These are phyloP conservation scores for Mycosphaerelloides madeirae DNA, from an alignment of 2,329 filamentous ascomycete species.

Conservation along the genomic window DNA sequence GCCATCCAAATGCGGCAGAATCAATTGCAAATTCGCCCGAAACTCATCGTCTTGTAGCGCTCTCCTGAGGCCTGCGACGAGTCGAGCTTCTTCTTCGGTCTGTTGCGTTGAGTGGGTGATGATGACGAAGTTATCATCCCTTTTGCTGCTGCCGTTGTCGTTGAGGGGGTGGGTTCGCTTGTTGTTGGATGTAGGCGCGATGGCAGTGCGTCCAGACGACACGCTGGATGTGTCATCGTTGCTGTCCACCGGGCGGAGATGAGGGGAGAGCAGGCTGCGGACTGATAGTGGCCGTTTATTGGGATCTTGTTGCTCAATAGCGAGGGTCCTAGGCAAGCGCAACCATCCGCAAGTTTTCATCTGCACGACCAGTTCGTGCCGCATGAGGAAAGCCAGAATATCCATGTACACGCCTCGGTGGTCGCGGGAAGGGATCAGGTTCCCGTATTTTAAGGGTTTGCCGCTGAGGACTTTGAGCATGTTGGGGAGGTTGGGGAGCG, in stretches of 20 bases:
- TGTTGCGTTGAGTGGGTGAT: constrained; percentile 21
- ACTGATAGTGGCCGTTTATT: constrained; percentile 9
- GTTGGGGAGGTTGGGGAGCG: constrained; percentile 75
- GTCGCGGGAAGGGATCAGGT: constrained; percentile 78
- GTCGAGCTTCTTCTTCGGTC: constrained; percentile 10
- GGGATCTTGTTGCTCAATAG: constrained; percentile 1
- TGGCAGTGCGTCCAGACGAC: constrained; percentile 24
- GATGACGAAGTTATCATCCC: constrained; percentile 5
- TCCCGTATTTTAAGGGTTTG: constrained; percentile 75
- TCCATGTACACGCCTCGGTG: constrained; percentile 84
- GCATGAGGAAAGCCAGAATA: constrained; percentile 88
- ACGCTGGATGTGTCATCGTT: constrained; percentile 27
- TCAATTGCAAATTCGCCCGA: constrained; percentile 63
- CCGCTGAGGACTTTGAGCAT: constrained; percentile 81
- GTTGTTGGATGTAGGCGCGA: constrained; percentile 11
- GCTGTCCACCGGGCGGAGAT: constrained; percentile 14
- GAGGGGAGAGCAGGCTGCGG: constrained; percentile 23
- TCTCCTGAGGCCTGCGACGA: constrained; percentile 10
- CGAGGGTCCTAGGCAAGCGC: constrained; percentile 55
- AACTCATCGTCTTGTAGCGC: constrained; percentile 48
- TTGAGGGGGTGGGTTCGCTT: no score
- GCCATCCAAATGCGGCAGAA: constrained; percentile 86
- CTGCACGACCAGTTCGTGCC: constrained; percentile 89
- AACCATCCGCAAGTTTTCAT: constrained; percentile 89
- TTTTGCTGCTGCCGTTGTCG: not conserved